Evolutionary conservation across 352 stramenopile species (phyloP).

Genomic region (Globisporangium yorkense): DNA sequence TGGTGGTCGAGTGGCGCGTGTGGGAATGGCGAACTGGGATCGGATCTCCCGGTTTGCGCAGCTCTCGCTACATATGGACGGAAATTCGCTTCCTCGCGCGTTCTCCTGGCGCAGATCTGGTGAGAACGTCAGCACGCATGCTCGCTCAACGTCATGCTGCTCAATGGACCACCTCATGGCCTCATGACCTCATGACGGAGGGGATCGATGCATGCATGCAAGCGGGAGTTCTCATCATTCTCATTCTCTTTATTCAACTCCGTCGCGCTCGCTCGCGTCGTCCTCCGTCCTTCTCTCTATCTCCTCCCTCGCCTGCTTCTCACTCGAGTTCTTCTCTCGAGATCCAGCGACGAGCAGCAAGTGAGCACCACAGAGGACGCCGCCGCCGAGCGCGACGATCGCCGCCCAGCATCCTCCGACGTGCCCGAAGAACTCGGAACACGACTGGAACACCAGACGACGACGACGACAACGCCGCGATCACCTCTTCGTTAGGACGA

Average conservation of each 20-base stretch:
- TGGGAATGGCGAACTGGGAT: conserved; percentile 1
- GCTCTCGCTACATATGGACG: no score
- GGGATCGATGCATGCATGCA: no score
- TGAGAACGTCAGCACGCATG: no score
- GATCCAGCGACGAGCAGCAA: no score
- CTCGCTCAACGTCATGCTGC: no score
- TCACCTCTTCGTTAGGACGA: background rate
- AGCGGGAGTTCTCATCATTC: background rate
- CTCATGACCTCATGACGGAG: no score
- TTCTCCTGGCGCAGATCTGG: background rate
- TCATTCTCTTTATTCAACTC: background rate
- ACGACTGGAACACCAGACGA: background rate
- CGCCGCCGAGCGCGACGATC: no score
- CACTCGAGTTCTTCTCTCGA: no score
- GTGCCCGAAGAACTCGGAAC: background rate
- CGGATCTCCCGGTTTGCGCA: background rate
- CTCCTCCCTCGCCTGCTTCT: no score
- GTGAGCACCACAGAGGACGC: no score
- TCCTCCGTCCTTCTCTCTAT: background rate
- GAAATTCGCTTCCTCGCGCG: background rate
- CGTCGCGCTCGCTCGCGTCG: background rate
- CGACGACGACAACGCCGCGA: background rate
- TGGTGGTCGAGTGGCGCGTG: no score
- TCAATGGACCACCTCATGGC: no score
- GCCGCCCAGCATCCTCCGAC: background rate